Percentiles rank a stretch among this genome's conserved stretches.
These are phyloP conservation scores for Mrakia gelida DNA, from an alignment of 768 basidiomycete genomes.

Conservation along the genomic window DNA sequence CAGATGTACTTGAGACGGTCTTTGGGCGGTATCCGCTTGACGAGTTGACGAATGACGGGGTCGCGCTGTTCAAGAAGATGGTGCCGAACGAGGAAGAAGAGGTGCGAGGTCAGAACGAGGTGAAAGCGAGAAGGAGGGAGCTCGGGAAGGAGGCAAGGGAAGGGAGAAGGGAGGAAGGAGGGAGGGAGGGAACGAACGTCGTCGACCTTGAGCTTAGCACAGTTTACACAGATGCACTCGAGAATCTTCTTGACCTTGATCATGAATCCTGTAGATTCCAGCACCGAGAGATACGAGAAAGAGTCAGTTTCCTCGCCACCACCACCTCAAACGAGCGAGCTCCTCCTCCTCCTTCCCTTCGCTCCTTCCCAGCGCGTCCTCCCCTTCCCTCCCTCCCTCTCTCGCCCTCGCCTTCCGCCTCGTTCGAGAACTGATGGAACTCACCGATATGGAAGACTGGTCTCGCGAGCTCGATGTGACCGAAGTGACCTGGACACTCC, in stretches of 20 bases:
- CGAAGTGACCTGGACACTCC: slow-evolving; percentile 98
- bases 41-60: slow-evolving; percentile 38
- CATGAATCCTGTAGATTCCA: slow-evolving; percentile 66
- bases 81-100: background rate
- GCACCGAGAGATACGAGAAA: background rate
- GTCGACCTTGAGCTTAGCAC: slow-evolving; percentile 95
- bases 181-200: slow-evolving; percentile 67
- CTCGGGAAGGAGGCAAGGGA: slow-evolving; percentile 62
- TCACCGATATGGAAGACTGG: slow-evolving; percentile 96
- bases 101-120: background rate
- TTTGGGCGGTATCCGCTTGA: slow-evolving; percentile 41
- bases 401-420: background rate
- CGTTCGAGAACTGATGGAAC: slow-evolving; percentile 39
- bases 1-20: slow-evolving; percentile 45
- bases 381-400: background rate
- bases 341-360: background rate
- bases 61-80: slow-evolving; percentile 35
- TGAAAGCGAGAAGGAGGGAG: slow-evolving; percentile 32
- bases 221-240: slow-evolving; percentile 97
- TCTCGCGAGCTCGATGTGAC: slow-evolving; percentile 92
- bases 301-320: background rate
- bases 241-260: slow-evolving; percentile 99
- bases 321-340: background rate
- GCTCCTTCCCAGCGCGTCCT: background rate
- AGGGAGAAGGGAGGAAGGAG: slow-evolving; percentile 43